Conservation (phyloP, 2,329 filamentous ascomycete species). For the Cercospora sp. region DNA sequence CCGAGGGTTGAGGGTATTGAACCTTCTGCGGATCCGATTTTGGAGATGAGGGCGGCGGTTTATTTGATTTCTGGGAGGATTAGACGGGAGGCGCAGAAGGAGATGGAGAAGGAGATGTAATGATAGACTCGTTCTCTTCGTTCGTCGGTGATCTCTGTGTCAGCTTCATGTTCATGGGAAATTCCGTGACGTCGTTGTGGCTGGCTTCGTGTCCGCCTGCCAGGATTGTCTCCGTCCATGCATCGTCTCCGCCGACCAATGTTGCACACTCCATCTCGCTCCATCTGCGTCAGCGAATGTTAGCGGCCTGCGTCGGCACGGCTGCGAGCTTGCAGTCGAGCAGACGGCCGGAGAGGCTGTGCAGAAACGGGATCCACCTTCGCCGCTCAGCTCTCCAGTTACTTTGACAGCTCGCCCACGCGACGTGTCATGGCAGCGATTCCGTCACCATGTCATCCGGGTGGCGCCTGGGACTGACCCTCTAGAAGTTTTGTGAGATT, state of each 20-base stretch:
- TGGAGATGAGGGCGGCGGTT: slow-evolving; percentile 57
- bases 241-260: neutral
- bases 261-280: neutral
- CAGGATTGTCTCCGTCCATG: neutral
- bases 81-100: slow-evolving; percentile 42
- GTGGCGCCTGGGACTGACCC: neutral
- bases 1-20: slow-evolving; percentile 57
- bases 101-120: neutral
- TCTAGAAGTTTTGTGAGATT: neutral
- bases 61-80: slow-evolving; percentile 58
- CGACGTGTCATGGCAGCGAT: slow-evolving; percentile 1
- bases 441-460: slow-evolving; percentile 3
- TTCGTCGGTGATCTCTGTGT: neutral
- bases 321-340: neutral
- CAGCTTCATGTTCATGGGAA: neutral
- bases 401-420: neutral
- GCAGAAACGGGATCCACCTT: neutral
- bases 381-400: neutral
- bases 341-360: neutral
- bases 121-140: neutral
- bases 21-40: slow-evolving; percentile 55
- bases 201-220: slow-evolving; percentile 3
- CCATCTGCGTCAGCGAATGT: neutral
- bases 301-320: neutral
- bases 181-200: slow-evolving; percentile 1